These are phyloP conservation scores for Yarrowia hollandica DNA, from an alignment of 805 yeast species.

Conservation along the genomic window DNA sequence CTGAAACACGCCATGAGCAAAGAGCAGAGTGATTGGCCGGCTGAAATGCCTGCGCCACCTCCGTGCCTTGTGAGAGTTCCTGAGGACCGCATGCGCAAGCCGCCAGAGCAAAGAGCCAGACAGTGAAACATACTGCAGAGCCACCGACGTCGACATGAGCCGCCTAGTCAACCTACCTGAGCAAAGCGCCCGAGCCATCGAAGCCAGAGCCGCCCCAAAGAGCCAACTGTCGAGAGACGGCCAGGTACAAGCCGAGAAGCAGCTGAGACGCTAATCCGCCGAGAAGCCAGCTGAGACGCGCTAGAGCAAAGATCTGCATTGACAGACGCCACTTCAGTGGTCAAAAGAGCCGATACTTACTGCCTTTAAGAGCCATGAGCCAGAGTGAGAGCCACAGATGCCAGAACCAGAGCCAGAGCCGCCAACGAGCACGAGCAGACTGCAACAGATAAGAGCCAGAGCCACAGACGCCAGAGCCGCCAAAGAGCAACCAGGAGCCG, in stretches of 20 bases:
- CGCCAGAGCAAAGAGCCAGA: slow-evolving; percentile 9
- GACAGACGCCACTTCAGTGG: slow-evolving; percentile 6
- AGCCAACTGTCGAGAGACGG: slow-evolving; percentile 23
- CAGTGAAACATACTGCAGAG: not conserved
- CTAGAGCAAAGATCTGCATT: slow-evolving; percentile 10
- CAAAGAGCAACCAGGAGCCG: slow-evolving; percentile 2
- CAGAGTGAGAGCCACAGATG: not conserved
- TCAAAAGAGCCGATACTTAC: slow-evolving; percentile 17
- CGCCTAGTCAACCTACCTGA: slow-evolving; percentile 20
- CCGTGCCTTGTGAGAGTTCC: too few species aligned
- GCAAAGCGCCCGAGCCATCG: slow-evolving; percentile 22
- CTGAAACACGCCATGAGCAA: slow-evolving; percentile 9
- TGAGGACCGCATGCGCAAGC: too few species aligned
- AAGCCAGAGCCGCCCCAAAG: slow-evolving; percentile 21
- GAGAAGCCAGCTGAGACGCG: slow-evolving; percentile 3
- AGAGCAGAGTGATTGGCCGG: too few species aligned
- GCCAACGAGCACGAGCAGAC: too few species aligned
- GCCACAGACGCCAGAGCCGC: slow-evolving; percentile 10
- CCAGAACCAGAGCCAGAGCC: slow-evolving; percentile 13
- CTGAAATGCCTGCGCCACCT: too few species aligned
- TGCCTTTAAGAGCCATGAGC: not conserved
- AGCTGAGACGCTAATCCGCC: not conserved
- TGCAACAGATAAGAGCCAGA: too few species aligned
- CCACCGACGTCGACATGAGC: slow-evolving; percentile 14
- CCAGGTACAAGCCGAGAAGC: slow-evolving; percentile 19